These are phyloP conservation scores for Clavulina sp. DNA, from an alignment of 768 basidiomycete genomes.

Conservation along the genomic window DNA sequence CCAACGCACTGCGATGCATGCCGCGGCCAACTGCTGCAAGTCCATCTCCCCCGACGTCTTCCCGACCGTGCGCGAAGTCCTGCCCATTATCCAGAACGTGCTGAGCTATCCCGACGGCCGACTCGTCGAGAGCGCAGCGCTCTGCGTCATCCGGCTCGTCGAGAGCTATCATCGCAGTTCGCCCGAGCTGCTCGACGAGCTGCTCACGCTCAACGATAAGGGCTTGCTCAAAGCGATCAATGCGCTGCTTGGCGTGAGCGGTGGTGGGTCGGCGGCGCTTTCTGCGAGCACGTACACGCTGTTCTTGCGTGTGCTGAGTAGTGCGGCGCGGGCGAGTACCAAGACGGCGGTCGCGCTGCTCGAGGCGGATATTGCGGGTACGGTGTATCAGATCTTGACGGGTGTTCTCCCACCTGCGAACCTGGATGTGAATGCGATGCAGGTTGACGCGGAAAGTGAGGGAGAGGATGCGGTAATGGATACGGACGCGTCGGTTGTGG, in stretches of 20 bases:
- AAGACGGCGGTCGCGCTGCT: conserved; percentile 73
- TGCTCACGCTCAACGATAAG: conserved; percentile 39
- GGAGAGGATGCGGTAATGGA: conserved; percentile 6
- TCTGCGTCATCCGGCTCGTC: conserved; percentile 85
- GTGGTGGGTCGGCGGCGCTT: conserved; percentile 62
- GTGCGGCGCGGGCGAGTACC: conserved; percentile 73
- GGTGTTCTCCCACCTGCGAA: conserved; percentile 69
- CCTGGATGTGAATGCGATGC: conserved; percentile 26
- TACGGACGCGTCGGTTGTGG: conserved; percentile 52
- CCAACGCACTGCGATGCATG: conserved; percentile 89
- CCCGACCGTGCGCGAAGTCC: conserved; percentile 66
- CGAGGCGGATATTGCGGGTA: conserved; percentile 85
- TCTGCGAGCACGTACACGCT: conserved; percentile 78
- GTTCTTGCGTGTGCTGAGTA: conserved; percentile 70
- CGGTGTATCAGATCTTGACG: conserved; percentile 85
- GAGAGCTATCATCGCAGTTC: conserved; percentile 81
- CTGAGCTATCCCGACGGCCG: conserved; percentile 85
- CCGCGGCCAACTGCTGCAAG: conserved; percentile 92
- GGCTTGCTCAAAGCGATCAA: conserved; percentile 72
- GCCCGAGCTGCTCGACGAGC: conserved; percentile 67
- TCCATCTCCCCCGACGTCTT: conserved; percentile 82
- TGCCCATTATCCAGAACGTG: conserved; percentile 80
- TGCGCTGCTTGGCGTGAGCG: conserved; percentile 66
- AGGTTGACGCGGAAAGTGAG: conserved; percentile 23
- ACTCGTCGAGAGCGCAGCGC: conserved; percentile 91